Conservation (phyloP, 2,329 filamentous ascomycete genomes). For the Teratosphaeria zuluensis region DNA sequence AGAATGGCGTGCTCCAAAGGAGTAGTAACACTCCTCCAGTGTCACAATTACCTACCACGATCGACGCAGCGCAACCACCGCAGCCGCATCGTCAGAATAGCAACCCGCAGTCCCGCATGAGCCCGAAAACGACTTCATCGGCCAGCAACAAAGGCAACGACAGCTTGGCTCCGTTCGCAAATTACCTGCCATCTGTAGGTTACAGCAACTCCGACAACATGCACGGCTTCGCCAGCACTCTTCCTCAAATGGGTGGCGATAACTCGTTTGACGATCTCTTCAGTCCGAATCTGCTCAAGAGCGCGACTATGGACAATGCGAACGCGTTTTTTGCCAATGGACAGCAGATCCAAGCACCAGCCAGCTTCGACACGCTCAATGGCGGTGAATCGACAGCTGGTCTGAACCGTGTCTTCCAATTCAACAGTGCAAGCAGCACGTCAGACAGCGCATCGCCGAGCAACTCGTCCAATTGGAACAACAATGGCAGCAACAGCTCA, state of each 20-base stretch:
- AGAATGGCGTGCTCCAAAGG: slow-evolving; percentile 31
- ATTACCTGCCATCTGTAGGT: slow-evolving; percentile 14
- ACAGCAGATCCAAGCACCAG: slow-evolving; percentile 10
- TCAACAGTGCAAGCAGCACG: slow-evolving; percentile 37
- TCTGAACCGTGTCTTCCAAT: slow-evolving; percentile 40
- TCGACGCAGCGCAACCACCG: neutral
- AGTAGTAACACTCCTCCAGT: slow-evolving; percentile 17
- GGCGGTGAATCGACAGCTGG: slow-evolving; percentile 34
- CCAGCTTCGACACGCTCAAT: slow-evolving; percentile 20
- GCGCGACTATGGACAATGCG: slow-evolving; percentile 27
- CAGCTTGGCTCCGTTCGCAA: slow-evolving; percentile 9
- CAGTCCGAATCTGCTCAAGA: slow-evolving; percentile 45
- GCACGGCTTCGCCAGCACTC: slow-evolving; percentile 25
- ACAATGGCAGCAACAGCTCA: slow-evolving; percentile 50
- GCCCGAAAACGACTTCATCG: slow-evolving; percentile 12
- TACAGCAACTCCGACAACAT: slow-evolving; percentile 26
- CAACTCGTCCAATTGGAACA: slow-evolving; percentile 37
- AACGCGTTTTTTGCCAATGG: slow-evolving; percentile 21
- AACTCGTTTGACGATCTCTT: slow-evolving; percentile 48
- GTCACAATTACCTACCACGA: slow-evolving; percentile 11
- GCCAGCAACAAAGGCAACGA: slow-evolving; percentile 15
- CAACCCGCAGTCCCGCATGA: slow-evolving; percentile 23
- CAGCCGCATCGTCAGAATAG: slow-evolving; percentile 13
- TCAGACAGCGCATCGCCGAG: slow-evolving; percentile 43
- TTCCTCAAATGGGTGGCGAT: slow-evolving; percentile 24